phyloP scores from a whole-genome alignment of 2,329 filamentous ascomycete genomes.

The Calonectria montana region DNA sequence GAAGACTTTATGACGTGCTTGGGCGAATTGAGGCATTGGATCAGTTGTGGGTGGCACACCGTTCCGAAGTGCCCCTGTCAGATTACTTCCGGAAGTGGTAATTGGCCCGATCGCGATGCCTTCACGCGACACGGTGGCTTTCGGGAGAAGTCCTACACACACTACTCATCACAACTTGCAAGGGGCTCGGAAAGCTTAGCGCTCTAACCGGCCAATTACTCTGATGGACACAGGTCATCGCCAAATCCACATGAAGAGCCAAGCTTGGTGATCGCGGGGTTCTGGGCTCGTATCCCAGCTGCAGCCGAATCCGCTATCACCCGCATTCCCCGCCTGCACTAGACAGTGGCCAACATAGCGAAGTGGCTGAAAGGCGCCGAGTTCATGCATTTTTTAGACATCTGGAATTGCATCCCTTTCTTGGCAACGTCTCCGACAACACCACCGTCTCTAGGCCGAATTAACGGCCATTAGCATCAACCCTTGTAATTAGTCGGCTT shows the following conservation, averaged over 20 bases:
- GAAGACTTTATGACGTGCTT: background rate
- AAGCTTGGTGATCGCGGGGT: conserved; percentile 1
- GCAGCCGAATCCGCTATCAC: background rate
- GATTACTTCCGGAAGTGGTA: background rate
- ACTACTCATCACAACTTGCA: background rate
- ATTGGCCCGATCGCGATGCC: background rate
- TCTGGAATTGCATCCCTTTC: background rate
- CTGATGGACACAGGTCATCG: no score
- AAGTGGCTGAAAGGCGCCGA: background rate
- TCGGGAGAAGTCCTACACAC: background rate
- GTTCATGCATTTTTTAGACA: background rate
- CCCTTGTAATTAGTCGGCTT: conserved; percentile 13
- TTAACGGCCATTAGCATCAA: background rate
- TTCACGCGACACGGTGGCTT: background rate
- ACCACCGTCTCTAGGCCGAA: background rate
- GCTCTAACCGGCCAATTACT: background rate
- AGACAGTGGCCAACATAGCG: background rate
- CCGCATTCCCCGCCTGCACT: background rate
- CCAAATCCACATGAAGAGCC: background rate
- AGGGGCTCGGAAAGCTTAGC: conserved; percentile 5
- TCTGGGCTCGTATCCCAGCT: background rate
- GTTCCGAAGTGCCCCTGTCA: conserved; percentile 4
- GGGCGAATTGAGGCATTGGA: background rate
- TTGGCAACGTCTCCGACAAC: background rate
- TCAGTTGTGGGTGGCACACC: background rate